Evolutionary conservation across 345 rosid genomes (phyloP).

Genomic region (Aquilaria yunnanensis): DNA sequence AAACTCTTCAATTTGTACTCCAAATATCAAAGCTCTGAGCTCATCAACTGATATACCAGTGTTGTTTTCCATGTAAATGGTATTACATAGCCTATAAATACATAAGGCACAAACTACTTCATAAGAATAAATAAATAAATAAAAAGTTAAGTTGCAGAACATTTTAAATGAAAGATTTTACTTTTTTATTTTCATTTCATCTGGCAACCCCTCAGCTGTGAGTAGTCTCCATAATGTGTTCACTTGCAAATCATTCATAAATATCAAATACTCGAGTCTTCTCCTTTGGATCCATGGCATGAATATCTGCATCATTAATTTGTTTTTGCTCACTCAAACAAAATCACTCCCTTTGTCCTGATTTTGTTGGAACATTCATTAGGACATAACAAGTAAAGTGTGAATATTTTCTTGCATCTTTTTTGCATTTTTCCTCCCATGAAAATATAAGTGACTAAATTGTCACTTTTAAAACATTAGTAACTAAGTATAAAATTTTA

Average conservation of each 20-base stretch:
- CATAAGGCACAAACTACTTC: not conserved
- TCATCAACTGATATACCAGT: conserved; percentile 23
- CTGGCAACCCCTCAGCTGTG: conserved; percentile 21
- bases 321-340: no score
- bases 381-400: no score
- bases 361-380: no score
- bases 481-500: no score
- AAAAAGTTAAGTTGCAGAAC: not conserved
- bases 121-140: no score
- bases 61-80: conserved; percentile 25
- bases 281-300: conserved; percentile 41
- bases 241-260: conserved; percentile 9
- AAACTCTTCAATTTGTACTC: conserved; percentile 31
- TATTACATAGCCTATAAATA: conserved; percentile 30
- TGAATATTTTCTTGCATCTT: no score
- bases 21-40: conserved; percentile 33
- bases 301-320: conserved; percentile 28
- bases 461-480: no score
- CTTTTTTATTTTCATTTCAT: conserved; percentile 21
- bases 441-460: no score
- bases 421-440: no score
- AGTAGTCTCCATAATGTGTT: conserved; percentile 20
- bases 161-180: conserved; percentile 7
- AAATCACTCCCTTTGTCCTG: no score
- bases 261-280: conserved; percentile 29